Base-by-base conservation (phyloP, 83 land plant genomes). In the Larix sibirica region DNA sequence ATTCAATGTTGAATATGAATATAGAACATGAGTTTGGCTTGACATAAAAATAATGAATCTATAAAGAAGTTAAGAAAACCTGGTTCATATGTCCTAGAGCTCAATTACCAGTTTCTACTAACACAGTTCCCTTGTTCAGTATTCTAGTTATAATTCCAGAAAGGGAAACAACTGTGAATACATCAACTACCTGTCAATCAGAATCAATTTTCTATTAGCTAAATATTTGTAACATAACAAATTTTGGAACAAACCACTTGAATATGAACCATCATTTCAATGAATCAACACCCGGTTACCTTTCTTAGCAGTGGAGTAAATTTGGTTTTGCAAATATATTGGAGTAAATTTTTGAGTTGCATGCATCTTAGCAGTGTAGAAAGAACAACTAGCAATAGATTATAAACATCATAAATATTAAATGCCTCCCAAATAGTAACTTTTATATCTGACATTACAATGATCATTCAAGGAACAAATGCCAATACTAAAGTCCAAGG, bases 101-200 rank as follows among this genome's bases (percentile, higher is more conserved):
- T 82, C 98, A 88, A 82, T 97, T 97, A 85, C 99, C 96, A n/a
- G 99, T 97, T 56, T 94, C 95, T 66, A 97, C 92, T 68, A 97
- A 90, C 50, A 97, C 91, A 67, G 90, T 87, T 31, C 99, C 99
- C 71, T 88, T 91, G 47, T 89, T 90, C 73, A 97, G 73, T 64
- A 97, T 84, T 87, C 95, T 89, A 83, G 93, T 94, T 63, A 97
- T 9, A 79, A 97, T 94, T 83, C 96, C 98, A 81, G 99, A 91
- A 84, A 97, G 89, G 74, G 98, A 94, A 79, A 97, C 95, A 80
- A 95, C 92, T 81, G 99, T 97, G 84, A 97, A 97, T 17, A 95
- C 98, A 93, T 97, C 98, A 85, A 96, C 91, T 54, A 96, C 94
- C 99, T 97, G 91, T 21, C 85, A 70, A 63, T 56, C 50, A 36